phyloP scores from a whole-genome alignment of 768 basidiomycete genomes.

The Tylopilus vinaceipallidus region DNA sequence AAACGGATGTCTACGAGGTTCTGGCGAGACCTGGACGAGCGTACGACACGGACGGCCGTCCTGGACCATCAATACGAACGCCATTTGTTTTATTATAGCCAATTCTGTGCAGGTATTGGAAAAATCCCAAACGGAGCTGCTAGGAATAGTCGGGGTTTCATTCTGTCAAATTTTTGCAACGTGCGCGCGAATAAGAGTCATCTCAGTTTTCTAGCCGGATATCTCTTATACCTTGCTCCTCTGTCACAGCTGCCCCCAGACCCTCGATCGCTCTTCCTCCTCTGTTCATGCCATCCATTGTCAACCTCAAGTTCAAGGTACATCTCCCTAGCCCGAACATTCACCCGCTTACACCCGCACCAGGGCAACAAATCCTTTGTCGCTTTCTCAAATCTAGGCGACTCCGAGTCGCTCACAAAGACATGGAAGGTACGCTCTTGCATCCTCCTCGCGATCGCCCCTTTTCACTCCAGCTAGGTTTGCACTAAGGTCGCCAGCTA shows the following conservation, averaged over 20 bases:
- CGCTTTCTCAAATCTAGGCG: constrained; percentile 85
- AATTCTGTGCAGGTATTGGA: constrained; percentile 9
- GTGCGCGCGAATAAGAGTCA: constrained; percentile 21
- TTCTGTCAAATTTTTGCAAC: constrained; percentile 30
- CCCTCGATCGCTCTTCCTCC: constrained; percentile 11
- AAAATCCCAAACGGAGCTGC: constrained; percentile 27
- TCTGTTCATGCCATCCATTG: constrained; percentile 67
- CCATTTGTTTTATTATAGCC: constrained; percentile 18
- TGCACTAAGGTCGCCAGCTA: constrained; percentile 89
- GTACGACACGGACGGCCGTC: constrained; percentile 21
- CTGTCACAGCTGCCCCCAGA: constrained; percentile 9
- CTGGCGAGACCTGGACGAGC: constrained; percentile 16
- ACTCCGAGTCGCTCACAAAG: constrained; percentile 81
- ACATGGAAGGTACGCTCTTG: constrained; percentile 75
- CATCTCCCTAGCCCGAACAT: not conserved
- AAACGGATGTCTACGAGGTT: constrained; percentile 13
- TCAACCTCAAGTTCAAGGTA: constrained; percentile 86
- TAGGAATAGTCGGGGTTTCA: constrained; percentile 34
- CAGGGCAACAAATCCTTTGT: constrained; percentile 94
- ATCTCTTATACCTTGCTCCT: constrained; percentile 26
- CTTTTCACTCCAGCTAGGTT: constrained; percentile 45
- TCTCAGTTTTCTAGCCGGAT: constrained; percentile 16
- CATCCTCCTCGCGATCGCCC: constrained; percentile 2
- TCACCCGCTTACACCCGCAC: constrained; percentile 10
- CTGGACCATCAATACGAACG: constrained; percentile 11